A percentile compares a stretch with the other conserved stretches of the same genome.
Conservation (phyloP, 108 stramenopile species). For the Craspedostauros australis region DNA sequence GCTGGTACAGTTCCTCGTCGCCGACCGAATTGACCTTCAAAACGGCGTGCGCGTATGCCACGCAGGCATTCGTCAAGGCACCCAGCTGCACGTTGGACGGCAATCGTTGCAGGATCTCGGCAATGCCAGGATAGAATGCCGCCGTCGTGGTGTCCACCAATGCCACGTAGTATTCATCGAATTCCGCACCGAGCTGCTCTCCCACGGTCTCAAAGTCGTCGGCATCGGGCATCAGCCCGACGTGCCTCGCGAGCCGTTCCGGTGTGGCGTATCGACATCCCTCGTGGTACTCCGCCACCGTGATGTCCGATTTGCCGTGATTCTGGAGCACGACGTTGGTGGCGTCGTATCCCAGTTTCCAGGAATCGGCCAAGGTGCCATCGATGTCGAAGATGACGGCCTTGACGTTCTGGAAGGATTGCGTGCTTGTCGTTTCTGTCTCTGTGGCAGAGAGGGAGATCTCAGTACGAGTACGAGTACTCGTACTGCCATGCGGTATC, state of each 20-base stretch:
- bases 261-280: slow-evolving; percentile 69
- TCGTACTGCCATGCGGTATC: no score
- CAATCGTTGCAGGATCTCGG: slow-evolving; percentile 27
- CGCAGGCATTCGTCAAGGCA: slow-evolving; percentile 80
- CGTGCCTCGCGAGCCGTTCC: slow-evolving; percentile 74
- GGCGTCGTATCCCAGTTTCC: slow-evolving; percentile 79
- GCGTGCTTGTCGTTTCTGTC: no score
- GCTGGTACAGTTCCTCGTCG: slow-evolving; percentile 22
- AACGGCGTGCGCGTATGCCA: slow-evolving; percentile 79
- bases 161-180: slow-evolving; percentile 74
- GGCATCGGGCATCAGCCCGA: slow-evolving; percentile 48
- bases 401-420: no score
- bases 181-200: slow-evolving; percentile 43
- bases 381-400: slow-evolving; percentile 81
- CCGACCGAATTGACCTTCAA: slow-evolving; percentile 43
- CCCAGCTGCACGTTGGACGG: slow-evolving; percentile 39
- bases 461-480: no score
- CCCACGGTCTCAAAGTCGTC: slow-evolving; percentile 52
- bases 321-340: slow-evolving; percentile 59
- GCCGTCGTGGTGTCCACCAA: slow-evolving; percentile 65
- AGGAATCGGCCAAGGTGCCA: slow-evolving; percentile 80
- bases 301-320: slow-evolving; percentile 46
- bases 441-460: no score
- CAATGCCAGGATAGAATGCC: slow-evolving; percentile 69
- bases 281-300: slow-evolving; percentile 60